Evolutionary conservation across 768 basidiomycete species (phyloP).

Genomic region (Tulasnella sp.): DNA sequence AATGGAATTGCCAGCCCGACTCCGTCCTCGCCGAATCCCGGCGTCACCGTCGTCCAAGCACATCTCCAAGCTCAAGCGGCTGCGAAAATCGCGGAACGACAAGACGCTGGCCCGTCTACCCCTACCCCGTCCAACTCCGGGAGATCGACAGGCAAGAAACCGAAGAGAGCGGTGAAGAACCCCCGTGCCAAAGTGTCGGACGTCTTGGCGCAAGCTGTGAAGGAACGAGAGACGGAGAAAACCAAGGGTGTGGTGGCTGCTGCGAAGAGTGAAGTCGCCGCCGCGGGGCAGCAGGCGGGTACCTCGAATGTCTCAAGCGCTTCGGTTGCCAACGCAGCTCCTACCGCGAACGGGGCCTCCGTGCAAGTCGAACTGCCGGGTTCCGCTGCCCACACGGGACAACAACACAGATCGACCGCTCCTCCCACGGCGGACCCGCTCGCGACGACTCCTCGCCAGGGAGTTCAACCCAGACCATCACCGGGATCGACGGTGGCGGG

Average conservation of each 20-base stretch:
- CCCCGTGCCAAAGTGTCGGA: background rate
- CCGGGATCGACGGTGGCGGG: background rate
- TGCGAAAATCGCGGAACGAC: background rate
- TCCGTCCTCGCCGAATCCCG: background rate
- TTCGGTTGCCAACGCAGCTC: background rate
- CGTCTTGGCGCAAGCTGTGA: background rate
- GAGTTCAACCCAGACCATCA: background rate
- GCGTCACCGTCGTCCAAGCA: background rate
- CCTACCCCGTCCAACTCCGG: background rate
- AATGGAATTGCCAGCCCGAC: background rate
- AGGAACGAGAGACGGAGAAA: background rate
- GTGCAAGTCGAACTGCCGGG: background rate
- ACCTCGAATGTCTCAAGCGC: background rate
- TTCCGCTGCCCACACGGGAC: background rate
- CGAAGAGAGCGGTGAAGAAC: background rate
- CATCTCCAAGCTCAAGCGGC: conserved; percentile 8
- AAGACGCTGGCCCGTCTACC: background rate
- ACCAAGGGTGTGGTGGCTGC: background rate
- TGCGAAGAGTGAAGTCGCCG: conserved; percentile 3
- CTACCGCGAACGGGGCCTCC: background rate
- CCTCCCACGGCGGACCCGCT: no score
- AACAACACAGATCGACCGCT: no score
- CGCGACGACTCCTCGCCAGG: background rate
- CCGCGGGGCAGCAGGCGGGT: background rate
- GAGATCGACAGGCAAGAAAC: background rate